These are phyloP conservation scores for Sarcodon aspratus DNA, from an alignment of 768 basidiomycete genomes.

Conservation along the genomic window DNA sequence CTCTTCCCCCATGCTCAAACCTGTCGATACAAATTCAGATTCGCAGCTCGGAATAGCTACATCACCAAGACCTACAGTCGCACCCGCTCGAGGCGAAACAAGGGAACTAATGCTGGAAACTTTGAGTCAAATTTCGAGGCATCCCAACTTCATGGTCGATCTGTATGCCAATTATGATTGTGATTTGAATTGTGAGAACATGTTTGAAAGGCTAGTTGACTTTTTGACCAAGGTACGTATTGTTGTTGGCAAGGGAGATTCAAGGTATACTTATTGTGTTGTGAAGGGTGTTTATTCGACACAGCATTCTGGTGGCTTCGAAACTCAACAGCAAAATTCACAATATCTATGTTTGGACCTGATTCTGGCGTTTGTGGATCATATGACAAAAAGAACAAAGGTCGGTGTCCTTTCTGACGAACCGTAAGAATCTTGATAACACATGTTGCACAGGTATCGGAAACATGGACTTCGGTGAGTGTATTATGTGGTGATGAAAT, in stretches of 20 bases:
- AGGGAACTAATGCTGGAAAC: slow-evolving; percentile 87
- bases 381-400: slow-evolving; percentile 66
- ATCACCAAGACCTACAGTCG: slow-evolving; percentile 20
- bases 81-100: slow-evolving; percentile 79
- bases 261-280: not conserved
- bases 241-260: not conserved
- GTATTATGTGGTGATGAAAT: not conserved
- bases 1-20: slow-evolving; percentile 29
- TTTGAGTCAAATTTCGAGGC: slow-evolving; percentile 66
- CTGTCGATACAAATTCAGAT: slow-evolving; percentile 27
- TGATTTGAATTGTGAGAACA: slow-evolving; percentile 91
- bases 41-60: slow-evolving; percentile 37
- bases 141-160: slow-evolving; percentile 91
- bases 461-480: slow-evolving; percentile 57
- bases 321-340: slow-evolving; percentile 59
- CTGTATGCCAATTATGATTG: slow-evolving; percentile 96
- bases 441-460: slow-evolving; percentile 15
- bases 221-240: slow-evolving; percentile 73
- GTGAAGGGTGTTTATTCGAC: slow-evolving; percentile 70
- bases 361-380: slow-evolving; percentile 74
- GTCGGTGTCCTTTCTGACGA: slow-evolving; percentile 19
- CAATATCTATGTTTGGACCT: slow-evolving; percentile 87
- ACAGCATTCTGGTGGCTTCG: slow-evolving; percentile 43
- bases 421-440: not conserved
- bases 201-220: slow-evolving; percentile 82